phyloP scores from a whole-genome alignment of 2,329 filamentous ascomycete genomes.

The Blumeria graminis region DNA sequence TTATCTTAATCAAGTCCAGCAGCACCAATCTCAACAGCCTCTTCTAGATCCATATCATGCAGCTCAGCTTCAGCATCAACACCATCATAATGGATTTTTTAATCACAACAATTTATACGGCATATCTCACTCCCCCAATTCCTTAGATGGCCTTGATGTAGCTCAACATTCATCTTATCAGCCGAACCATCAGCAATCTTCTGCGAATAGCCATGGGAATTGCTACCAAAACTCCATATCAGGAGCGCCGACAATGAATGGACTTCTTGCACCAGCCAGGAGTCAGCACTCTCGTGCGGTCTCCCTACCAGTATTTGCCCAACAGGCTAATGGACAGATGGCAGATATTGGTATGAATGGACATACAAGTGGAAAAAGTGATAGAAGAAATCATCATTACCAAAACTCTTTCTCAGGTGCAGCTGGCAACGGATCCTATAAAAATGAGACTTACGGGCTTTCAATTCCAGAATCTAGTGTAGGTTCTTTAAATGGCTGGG shows the following conservation, averaged over 20 bases:
- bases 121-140: conserved; percentile 30
- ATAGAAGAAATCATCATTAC: conserved; percentile 39
- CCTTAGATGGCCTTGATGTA: conserved; percentile 31
- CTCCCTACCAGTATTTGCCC: conserved; percentile 52
- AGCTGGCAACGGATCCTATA: conserved; percentile 10
- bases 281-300: conserved; percentile 46
- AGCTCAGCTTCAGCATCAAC: conserved; percentile 29
- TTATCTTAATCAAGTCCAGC: conserved; percentile 68
- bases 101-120: conserved; percentile 62
- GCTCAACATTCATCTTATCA: conserved; percentile 26
- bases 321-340: conserved; percentile 35
- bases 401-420: conserved; percentile 28
- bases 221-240: conserved; percentile 28
- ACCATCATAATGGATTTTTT: conserved; percentile 46
- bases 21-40: conserved; percentile 49
- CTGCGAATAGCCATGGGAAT: conserved; percentile 32
- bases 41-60: conserved; percentile 20
- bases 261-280: conserved; percentile 45
- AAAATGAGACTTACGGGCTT: conserved; percentile 26
- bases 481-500: conserved; percentile 37
- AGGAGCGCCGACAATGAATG: conserved; percentile 48
- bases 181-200: conserved; percentile 38
- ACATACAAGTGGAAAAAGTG: conserved; percentile 18
- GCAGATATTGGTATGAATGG: conserved; percentile 17
- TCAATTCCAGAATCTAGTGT: conserved; percentile 34